Evolutionary conservation across 352 stramenopile species (phyloP), one percentile per base, ranked within the genome.

Genomic region (Thraustotheca clavata): DNA sequence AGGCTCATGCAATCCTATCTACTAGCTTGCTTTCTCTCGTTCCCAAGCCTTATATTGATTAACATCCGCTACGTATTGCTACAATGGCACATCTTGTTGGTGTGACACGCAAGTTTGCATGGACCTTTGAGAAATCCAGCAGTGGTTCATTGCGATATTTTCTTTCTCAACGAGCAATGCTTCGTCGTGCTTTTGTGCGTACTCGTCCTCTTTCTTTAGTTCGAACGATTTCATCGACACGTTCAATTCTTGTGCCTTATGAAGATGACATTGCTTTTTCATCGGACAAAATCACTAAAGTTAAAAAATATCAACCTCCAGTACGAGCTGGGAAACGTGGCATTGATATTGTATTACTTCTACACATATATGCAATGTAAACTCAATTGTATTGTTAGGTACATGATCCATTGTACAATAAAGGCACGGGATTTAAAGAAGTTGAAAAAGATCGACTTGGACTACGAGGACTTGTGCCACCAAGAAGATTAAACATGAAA

Each of bases 401-500:
- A 47, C 80, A 94, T 60, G 83, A 94, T 62, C 86, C 86, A 31
- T 71, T 94, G 24, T 94, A 91, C 67, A 94, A 94, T 75, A 94
- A 94, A 69, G 86, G 86, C 68, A 93, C 83, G 47, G 83, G 80
- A n/a, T 94, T 91, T 70, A 84, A 87, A 39, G 70, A 86, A 59
- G 79, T 85, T 12, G 82, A 95, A 68, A 83, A 86, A 46, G 83
- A 95, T 60, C 79, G 83, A 35, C 71, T 96, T 32, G 82, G 79
- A 68, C 71, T 96, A 66, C 80, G 85, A 40, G 87, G 87, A 35
- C 73, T 96, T 11, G 76, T 96, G 62, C 87, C 87, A 4, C 86
- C 87, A 22, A 79, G 82, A 20, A 75, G 74, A 24, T 72, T 94
- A 39, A 77, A 76, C 55, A 80, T 92, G 68, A 69, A 87, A 35